Evolutionary conservation across 148 eudicot genomes (phyloP).

Genomic region (Polygonum maritimum): DNA sequence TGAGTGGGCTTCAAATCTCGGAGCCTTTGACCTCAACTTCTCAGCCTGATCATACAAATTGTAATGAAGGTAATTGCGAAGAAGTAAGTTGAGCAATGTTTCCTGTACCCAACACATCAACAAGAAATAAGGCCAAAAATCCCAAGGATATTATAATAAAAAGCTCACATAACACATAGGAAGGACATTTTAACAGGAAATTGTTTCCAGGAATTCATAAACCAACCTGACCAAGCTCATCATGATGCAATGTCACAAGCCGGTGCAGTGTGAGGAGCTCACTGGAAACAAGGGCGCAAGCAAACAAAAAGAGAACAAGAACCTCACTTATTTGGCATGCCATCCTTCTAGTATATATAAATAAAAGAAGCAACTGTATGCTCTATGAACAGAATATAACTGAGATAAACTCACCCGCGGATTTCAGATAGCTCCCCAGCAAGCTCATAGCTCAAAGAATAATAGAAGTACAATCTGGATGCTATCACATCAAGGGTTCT

Average conservation of each 20-base stretch:
- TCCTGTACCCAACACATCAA: slow-evolving; percentile 42
- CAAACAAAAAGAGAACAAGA: slow-evolving; percentile 3
- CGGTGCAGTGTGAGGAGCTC: slow-evolving; percentile 89
- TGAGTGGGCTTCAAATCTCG: slow-evolving; percentile 96
- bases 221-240: slow-evolving; percentile 96
- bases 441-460: slow-evolving; percentile 77
- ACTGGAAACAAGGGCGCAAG: slow-evolving; percentile 28
- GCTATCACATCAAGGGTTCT: slow-evolving; percentile 83
- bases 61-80: slow-evolving; percentile 91
- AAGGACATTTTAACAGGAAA: background rate
- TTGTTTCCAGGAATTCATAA: slow-evolving; percentile 3
- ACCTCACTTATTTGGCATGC: background rate
- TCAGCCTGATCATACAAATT: slow-evolving; percentile 96
- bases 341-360: background rate
- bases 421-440: slow-evolving; percentile 81
- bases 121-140: background rate
- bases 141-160: background rate
- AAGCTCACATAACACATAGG: background rate
- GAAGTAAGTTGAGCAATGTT: slow-evolving; percentile 85
- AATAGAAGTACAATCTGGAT: slow-evolving; percentile 72
- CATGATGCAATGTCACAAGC: slow-evolving; percentile 82
- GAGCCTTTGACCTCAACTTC: slow-evolving; percentile 96
- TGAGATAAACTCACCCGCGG: slow-evolving; percentile 53
- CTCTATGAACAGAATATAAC: background rate
- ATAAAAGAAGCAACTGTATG: background rate